Base-by-base conservation (phyloP, 805 yeast genomes). In the Spencermartinsiella europaea region DNA sequence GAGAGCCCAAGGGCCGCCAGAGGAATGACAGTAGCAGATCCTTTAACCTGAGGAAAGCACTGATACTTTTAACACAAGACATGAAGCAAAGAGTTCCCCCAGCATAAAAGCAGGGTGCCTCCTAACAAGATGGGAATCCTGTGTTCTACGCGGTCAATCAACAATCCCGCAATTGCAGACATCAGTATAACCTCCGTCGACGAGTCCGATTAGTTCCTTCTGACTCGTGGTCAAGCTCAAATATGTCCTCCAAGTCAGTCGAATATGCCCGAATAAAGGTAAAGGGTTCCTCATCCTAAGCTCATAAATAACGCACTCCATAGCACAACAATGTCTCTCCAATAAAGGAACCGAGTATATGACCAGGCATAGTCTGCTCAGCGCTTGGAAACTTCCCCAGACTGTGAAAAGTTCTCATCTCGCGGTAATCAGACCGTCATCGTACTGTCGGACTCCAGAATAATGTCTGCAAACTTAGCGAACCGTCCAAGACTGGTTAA, bases 21-120 rank as follows among this genome's bases (percentile, higher is more conserved):
- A 2, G 91, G 89, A 38, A 84, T 69, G 0, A 88, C 77, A 0
- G 93, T 81, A 2, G 93, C 90, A 5, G 83, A 70, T 2, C 93
- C 95, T 46, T 85, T 64, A 34, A 75, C 67, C 37, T 75, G 70
- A 0, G 93, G 90, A 59, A 80, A 83, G 38, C 75, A 71, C 86
- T 50, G 88, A 78, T 57, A 88, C 80, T n/a, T 58, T 85, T 84
- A 58, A 85, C 73, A 48, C 81, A 70, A 10, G 85, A 79, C 20
- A 78, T 71, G 58, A 77, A 79, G 37, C 84, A 74, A 47, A 77
- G 74, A 0, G 90, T 81, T 27, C 85, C 77, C 0, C 93, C 93
- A 10, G 70, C 58, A 1, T 91, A 76, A 59, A 4, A 82, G 74
- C 42, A 66, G 64, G 1, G 69, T 3, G 0, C 78, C 77, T 2